Base-by-base conservation (phyloP, 495 filamentous ascomycete genomes). In the Xylaria flabelliformis region DNA sequence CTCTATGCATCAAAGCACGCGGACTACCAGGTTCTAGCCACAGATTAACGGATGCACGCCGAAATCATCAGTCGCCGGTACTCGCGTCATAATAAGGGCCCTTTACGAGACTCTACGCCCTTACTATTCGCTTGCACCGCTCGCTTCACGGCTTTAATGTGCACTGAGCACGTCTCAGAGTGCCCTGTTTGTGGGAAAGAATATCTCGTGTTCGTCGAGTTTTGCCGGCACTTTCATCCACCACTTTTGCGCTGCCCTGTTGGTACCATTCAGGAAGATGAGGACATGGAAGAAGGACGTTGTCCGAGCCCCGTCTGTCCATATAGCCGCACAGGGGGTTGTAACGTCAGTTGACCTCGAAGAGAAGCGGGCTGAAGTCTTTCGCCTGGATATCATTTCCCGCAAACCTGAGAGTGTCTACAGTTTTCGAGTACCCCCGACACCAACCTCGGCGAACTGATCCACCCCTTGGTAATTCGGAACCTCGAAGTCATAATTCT, bases 401-500 rank as follows among this genome's bases (percentile, higher is more conserved):
- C 21, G 48, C 65, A 53, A 72, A 53, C 15, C 61, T 41, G 61
- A 55, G 21, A 63, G 69, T 55, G 55, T 55, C 81, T 77, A 92
- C 56, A 92, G 82, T 78, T 86, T 90, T 59, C 88, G 83, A 61
- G 36, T 29, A 36, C 87, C 88, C 76, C 88, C 84, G 42, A 85
- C 84, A 21, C 82, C 85, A 9, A 95, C 85, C 81, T 99, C 95
- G 67, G 94, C 86, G 72, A 98, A 83, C 82, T 99, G 96, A 81
- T 98, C 95, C 72, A 97, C 81, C 0, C 96, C 96, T 70, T 90
- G 87, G 83, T 98, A 99, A 74, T 87, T 81, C 50, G 96, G 95
- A 55, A 95, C 74, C 76, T 94, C 91, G 62, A 99, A 81, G 69
- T 89, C 91, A 85, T 97, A 99, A 82, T 95, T 99, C 74, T 93